These are phyloP conservation scores for Mycena venus DNA, from an alignment of 768 basidiomycete genomes.

Conservation along the genomic window DNA sequence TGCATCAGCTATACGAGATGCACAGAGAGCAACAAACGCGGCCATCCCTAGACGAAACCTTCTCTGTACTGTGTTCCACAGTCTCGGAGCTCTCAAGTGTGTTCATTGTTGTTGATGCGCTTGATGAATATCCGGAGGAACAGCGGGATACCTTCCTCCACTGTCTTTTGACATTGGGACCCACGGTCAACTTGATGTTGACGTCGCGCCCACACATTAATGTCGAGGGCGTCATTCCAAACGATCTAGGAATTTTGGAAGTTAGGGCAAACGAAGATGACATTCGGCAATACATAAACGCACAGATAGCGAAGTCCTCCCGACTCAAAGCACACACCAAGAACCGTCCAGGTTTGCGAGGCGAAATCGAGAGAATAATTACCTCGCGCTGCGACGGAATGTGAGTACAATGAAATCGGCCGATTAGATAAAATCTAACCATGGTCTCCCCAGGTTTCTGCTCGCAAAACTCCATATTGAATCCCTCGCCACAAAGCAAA, in stretches of 20 bases:
- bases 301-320: background rate
- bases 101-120: slow-evolving; percentile 12
- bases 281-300: slow-evolving; percentile 1
- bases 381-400: slow-evolving; percentile 4
- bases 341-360: background rate
- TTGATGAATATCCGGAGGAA: background rate
- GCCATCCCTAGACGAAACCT: background rate
- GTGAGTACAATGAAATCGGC: background rate
- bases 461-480: slow-evolving; percentile 11
- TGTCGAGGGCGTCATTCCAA: background rate
- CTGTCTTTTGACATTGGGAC: background rate
- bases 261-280: background rate
- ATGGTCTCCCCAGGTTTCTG: background rate
- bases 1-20: background rate
- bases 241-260: background rate
- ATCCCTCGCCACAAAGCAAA: background rate
- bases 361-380: background rate
- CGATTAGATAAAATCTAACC: background rate
- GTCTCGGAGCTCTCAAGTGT: background rate
- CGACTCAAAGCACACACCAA: background rate
- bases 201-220: slow-evolving; percentile 1
- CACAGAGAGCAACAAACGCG: background rate
- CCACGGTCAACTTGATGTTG: background rate
- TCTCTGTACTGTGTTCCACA: background rate
- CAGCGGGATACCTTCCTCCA: background rate